These are phyloP conservation scores for Jaltomata sinuosa DNA, from an alignment of 257 asterid genomes.

Conservation along the genomic window DNA sequence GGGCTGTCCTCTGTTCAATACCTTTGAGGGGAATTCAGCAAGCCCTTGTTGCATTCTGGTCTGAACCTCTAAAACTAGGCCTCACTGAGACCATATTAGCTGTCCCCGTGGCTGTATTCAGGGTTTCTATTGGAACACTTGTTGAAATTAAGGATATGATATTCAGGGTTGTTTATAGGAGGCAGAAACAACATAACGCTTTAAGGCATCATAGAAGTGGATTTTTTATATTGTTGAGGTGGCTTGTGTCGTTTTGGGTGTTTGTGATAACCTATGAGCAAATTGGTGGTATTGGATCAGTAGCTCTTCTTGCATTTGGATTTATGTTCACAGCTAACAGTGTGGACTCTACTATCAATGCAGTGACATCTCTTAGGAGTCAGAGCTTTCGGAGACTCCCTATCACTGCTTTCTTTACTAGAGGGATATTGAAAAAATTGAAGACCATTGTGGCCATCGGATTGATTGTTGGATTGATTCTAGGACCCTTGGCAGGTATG, in stretches of 20 bases:
- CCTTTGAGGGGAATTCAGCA: conserved; percentile 86
- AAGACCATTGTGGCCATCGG: conserved; percentile 80
- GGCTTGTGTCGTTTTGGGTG: conserved; percentile 87
- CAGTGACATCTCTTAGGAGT: conserved; percentile 59
- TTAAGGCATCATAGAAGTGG: conserved; percentile 52
- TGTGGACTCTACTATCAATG: conserved; percentile 65
- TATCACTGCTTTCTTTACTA: conserved; percentile 56
- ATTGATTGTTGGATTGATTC: conserved; percentile 63
- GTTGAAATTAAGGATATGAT: conserved; percentile 55
- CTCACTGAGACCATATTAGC: conserved; percentile 85
- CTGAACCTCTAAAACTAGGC: conserved; percentile 72
- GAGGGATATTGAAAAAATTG: conserved; percentile 51
- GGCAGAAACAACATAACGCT: conserved; percentile 19
- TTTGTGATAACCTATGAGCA: conserved; percentile 76
- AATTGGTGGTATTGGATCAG: conserved; percentile 55
- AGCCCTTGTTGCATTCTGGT: conserved; percentile 80
- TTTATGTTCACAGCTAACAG: conserved; percentile 49
- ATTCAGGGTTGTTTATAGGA: conserved; percentile 32
- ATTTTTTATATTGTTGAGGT: conserved; percentile 51
- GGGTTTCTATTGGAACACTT: conserved; percentile 64
- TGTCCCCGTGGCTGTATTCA: conserved; percentile 68
- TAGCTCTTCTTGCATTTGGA: conserved; percentile 53
- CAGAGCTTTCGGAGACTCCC: conserved; percentile 66
- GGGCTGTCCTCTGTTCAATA: conserved; percentile 95
- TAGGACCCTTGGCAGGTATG: conserved; percentile 58